These are phyloP conservation scores for Flaveria bidentis DNA, from an alignment of 129 eudicot species.

Conservation along the genomic window DNA sequence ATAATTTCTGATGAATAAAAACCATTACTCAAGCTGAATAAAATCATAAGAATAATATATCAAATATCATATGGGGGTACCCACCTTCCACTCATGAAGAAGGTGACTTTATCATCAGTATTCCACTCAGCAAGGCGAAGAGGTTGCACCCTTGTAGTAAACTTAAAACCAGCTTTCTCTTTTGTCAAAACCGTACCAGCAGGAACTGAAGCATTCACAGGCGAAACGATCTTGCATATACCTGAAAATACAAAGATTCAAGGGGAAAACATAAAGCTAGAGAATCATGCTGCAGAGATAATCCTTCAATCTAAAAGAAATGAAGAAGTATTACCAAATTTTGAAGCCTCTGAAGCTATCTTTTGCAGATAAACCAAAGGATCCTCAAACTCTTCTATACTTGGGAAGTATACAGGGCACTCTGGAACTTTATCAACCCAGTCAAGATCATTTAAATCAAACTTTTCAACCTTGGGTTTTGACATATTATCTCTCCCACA, in stretches of 20 bases:
- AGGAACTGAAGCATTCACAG: constrained; percentile 86
- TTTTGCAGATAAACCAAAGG: constrained; percentile 84
- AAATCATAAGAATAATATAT: background rate
- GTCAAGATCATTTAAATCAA: constrained; percentile 53
- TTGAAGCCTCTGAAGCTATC: constrained; percentile 95
- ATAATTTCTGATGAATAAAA: constrained; percentile 72
- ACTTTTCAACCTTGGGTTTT: constrained; percentile 60
- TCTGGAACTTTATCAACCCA: constrained; percentile 77
- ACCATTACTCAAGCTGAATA: constrained; percentile 14
- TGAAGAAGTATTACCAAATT: constrained; percentile 59
- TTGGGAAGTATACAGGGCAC: constrained; percentile 84
- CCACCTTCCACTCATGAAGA: constrained; percentile 98
- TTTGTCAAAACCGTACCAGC: constrained; percentile 90
- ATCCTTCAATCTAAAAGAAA: background rate
- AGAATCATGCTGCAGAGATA: background rate
- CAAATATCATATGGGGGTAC: constrained; percentile 26
- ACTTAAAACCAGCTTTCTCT: constrained; percentile 85
- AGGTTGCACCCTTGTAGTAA: constrained; percentile 95
- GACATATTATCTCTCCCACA: constrained; percentile 39
- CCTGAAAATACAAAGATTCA: constrained; percentile 48
- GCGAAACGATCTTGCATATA: constrained; percentile 96
- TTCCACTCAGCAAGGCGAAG: constrained; percentile 98
- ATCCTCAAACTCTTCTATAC: constrained; percentile 84
- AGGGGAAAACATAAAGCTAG: background rate
- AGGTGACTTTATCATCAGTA: constrained; percentile 87